Evolutionary conservation across 441 rosid species (phyloP).

Genomic region (Pelargonium citronellum): DNA sequence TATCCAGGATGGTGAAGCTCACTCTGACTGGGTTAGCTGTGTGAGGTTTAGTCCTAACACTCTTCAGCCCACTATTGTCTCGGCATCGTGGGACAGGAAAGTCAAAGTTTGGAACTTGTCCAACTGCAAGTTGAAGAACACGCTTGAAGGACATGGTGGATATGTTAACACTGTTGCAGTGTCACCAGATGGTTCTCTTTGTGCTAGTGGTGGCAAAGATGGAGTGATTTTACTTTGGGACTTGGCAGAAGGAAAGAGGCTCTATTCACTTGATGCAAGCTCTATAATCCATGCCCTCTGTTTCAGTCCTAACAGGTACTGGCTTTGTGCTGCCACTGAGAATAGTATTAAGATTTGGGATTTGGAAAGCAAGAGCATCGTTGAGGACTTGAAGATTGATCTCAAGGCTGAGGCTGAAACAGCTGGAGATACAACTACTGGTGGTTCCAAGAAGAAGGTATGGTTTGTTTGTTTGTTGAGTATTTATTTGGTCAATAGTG

Average conservation of each 20-base stretch:
- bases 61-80: constrained; percentile 67
- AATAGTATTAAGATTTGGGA: constrained; percentile 94
- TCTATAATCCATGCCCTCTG: constrained; percentile 68
- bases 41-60: constrained; percentile 87
- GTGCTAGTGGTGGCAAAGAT: constrained; percentile 97
- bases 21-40: constrained; percentile 78
- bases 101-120: constrained; percentile 94
- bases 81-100: constrained; percentile 73
- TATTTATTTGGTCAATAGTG: neutral
- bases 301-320: constrained; percentile 94
- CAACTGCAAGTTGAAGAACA: constrained; percentile 72
- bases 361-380: constrained; percentile 86
- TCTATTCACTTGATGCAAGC: constrained; percentile 76
- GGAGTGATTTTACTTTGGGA: constrained; percentile 86
- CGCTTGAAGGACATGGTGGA: constrained; percentile 71
- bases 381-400: constrained; percentile 89
- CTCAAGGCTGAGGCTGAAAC: constrained; percentile 88
- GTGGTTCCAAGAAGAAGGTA: constrained; percentile 46
- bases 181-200: constrained; percentile 88
- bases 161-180: constrained; percentile 90
- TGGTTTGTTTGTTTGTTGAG: neutral
- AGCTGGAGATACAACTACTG: constrained; percentile 44
- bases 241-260: constrained; percentile 87
- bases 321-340: constrained; percentile 93
- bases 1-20: constrained; percentile 69